A percentile compares a stretch with the other conserved stretches of the same genome.
These are phyloP conservation scores for Cystobasidium slooffiae DNA, from an alignment of 1,284 basidiomycete genomes.

Conservation along the genomic window DNA sequence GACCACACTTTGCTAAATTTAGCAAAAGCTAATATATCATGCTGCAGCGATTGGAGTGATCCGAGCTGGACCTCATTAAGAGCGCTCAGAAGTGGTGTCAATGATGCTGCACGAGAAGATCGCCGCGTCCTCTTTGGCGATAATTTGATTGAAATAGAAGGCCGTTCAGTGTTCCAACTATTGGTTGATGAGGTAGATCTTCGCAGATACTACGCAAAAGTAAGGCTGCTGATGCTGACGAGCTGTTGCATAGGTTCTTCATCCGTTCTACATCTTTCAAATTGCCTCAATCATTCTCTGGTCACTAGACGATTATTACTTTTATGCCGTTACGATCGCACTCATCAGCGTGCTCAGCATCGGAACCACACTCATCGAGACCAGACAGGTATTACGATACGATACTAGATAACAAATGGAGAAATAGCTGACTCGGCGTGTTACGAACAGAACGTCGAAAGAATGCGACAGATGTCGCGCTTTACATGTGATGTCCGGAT, in stretches of 20 bases:
- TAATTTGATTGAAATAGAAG: slow-evolving; percentile 90
- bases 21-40: neutral
- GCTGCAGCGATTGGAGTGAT: slow-evolving; percentile 79
- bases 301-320: slow-evolving; percentile 77
- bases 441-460: slow-evolving; percentile 71
- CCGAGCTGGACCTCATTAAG: slow-evolving; percentile 70
- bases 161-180: slow-evolving; percentile 78
- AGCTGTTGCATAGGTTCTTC: slow-evolving; percentile 68
- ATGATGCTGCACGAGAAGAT: slow-evolving; percentile 65
- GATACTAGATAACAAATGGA: slow-evolving; percentile 1
- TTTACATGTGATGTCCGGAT: slow-evolving; percentile 82
- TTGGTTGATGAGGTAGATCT: slow-evolving; percentile 84
- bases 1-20: neutral
- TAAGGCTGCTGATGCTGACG: slow-evolving; percentile 1
- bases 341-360: slow-evolving; percentile 88
- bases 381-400: slow-evolving; percentile 69
- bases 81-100: slow-evolving; percentile 70
- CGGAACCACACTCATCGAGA: slow-evolving; percentile 85
- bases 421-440: neutral
- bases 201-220: too few species aligned
- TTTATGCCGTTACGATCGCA: slow-evolving; percentile 70
- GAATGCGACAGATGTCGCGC: slow-evolving; percentile 96
- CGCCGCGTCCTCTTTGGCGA: slow-evolving; percentile 76
- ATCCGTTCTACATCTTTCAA: slow-evolving; percentile 98
- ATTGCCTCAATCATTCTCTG: slow-evolving; percentile 93